Evolutionary conservation across 306 rosid species (phyloP).

Genomic region (Ormosia semicastrata): DNA sequence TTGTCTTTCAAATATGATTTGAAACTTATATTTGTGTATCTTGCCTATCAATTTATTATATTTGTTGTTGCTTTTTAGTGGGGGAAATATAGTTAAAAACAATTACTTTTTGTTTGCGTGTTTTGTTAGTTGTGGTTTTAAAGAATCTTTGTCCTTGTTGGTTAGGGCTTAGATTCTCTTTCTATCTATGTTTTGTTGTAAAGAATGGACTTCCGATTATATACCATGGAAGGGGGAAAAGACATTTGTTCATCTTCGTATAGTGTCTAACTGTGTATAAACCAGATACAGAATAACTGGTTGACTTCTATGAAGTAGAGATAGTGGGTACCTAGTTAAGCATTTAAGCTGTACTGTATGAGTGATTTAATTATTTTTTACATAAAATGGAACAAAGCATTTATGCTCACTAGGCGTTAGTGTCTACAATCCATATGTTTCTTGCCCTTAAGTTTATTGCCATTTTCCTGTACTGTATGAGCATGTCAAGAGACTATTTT

Average conservation of each 20-base stretch:
- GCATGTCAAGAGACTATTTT: background rate
- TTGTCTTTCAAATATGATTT: background rate
- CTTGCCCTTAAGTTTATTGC: background rate
- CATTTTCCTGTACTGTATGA: background rate
- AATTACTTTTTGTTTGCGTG: background rate
- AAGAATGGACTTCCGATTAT: background rate
- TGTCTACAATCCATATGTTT: background rate
- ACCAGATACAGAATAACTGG: background rate
- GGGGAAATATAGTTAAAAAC: background rate
- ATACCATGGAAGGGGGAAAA: background rate
- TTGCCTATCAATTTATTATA: background rate
- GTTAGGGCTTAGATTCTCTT: background rate
- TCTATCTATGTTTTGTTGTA: background rate
- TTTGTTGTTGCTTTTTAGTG: background rate
- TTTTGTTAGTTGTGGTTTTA: background rate
- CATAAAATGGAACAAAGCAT: background rate
- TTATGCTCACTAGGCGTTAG: background rate
- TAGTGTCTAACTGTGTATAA: background rate
- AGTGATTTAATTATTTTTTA: background rate
- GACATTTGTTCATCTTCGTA: background rate
- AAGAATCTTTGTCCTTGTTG: background rate
- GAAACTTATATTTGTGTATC: background rate
- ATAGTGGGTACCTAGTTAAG: conserved; percentile 12
- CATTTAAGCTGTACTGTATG: background rate
- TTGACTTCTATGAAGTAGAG: conserved; percentile 10